These are phyloP conservation scores for Ambrosiella beaveri DNA, from an alignment of 2,329 filamentous ascomycete genomes.

Conservation along the genomic window DNA sequence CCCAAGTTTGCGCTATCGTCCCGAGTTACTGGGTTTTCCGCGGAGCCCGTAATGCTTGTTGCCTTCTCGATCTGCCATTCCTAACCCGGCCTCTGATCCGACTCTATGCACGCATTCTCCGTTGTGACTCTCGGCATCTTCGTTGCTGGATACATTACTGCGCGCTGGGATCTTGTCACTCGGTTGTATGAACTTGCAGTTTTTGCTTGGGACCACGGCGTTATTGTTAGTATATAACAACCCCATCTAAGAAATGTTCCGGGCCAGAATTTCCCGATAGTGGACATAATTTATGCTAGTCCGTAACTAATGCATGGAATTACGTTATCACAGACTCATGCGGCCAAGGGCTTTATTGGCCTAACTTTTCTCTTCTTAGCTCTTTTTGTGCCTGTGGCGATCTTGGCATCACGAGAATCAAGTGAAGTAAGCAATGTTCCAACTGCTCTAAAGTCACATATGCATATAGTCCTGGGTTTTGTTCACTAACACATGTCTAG, in stretches of 20 bases:
- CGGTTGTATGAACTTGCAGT: slow-evolving; percentile 91
- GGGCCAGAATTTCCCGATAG: neutral
- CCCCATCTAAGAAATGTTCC: neutral
- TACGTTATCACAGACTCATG: slow-evolving; percentile 8
- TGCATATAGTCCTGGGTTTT: too few relatives aligned
- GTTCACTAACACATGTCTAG: slow-evolving; percentile 26
- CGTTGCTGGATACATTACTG: slow-evolving; percentile 97
- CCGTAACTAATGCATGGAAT: slow-evolving; percentile 5
- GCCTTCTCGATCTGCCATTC: neutral
- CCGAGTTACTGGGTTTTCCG: neutral
- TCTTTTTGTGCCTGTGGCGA: slow-evolving; percentile 67
- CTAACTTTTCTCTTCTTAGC: slow-evolving; percentile 73
- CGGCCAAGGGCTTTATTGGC: slow-evolving; percentile 22
- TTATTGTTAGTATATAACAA: slow-evolving; percentile 49
- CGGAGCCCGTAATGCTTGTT: slow-evolving; percentile 7
- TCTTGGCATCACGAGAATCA: slow-evolving; percentile 65
- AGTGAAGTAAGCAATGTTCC: slow-evolving; percentile 43
- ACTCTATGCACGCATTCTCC: slow-evolving; percentile 93
- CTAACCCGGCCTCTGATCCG: slow-evolving; percentile 18
- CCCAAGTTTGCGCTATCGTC: neutral
- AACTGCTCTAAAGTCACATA: too few relatives aligned
- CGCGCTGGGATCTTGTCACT: slow-evolving; percentile 95
- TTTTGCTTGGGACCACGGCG: slow-evolving; percentile 97
- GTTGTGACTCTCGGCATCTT: slow-evolving; percentile 93
- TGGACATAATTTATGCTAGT: neutral